Percentiles rank a stretch among this genome's conserved stretches.
phyloP scores from a whole-genome alignment of 1,284 basidiomycete species.

The Moniliophthora roreri region DNA sequence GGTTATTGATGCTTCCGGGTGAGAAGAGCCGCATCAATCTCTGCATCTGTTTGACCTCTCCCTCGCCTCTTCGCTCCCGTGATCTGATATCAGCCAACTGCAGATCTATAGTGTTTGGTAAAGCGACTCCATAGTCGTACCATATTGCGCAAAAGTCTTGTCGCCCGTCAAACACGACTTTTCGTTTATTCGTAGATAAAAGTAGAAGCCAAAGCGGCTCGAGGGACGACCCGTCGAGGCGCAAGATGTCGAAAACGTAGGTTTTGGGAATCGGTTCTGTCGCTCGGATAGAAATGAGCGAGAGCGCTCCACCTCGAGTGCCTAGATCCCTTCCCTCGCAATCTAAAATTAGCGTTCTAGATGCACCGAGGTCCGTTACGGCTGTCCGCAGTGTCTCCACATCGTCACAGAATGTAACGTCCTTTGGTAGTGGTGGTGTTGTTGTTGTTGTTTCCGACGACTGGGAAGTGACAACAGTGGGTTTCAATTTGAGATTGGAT shows the following conservation, averaged over 20 bases:
- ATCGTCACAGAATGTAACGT: background rate
- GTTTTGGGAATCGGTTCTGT: background rate
- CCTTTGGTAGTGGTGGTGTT: background rate
- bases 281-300: constrained; percentile 2
- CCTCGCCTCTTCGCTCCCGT: constrained; percentile 3
- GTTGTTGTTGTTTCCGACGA: background rate
- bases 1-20: background rate
- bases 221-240: constrained; percentile 1
- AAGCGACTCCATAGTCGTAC: constrained; percentile 6
- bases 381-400: background rate
- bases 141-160: constrained; percentile 17
- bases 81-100: constrained; percentile 15
- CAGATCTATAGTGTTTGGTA: constrained; percentile 15
- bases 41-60: background rate
- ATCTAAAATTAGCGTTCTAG: constrained; percentile 4
- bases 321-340: constrained; percentile 15
- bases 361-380: background rate
- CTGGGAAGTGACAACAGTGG: too few species aligned
- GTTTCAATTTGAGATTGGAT: too few species aligned
- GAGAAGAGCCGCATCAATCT: constrained; percentile 4
- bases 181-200: constrained; percentile 1
- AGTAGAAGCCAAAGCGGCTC: constrained; percentile 11
- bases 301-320: constrained; percentile 4
- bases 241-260: constrained; percentile 9
- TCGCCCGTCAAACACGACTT: constrained; percentile 17